These are phyloP conservation scores for Sporothrix inflata DNA, from an alignment of 2,329 filamentous ascomycete species.

Conservation along the genomic window DNA sequence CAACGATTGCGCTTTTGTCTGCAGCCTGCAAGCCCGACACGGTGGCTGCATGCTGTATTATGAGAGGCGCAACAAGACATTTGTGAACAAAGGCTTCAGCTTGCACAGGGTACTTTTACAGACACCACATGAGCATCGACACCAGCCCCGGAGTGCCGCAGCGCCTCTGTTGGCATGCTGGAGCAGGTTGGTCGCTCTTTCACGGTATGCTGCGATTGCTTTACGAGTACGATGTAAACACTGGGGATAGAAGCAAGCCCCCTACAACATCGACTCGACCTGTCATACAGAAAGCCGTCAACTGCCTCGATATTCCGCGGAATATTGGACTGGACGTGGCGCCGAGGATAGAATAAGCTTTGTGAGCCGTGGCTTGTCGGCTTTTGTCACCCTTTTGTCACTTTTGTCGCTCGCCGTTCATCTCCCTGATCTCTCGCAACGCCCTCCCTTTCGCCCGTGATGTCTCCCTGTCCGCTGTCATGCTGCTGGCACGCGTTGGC, in stretches of 20 bases:
- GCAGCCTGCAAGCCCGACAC: not conserved
- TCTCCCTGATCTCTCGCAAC: constrained; percentile 1
- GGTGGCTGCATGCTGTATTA: constrained; percentile 8
- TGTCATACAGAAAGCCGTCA: not conserved
- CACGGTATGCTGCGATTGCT: constrained; percentile 2
- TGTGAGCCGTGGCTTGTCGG: not conserved
- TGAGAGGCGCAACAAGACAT: not conserved
- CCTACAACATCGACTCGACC: not conserved
- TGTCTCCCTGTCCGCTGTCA: constrained; percentile 20
- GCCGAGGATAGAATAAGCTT: not conserved
- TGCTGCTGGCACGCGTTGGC: constrained; percentile 12
- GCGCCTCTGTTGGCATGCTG: constrained; percentile 2
- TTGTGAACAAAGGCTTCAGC: not conserved
- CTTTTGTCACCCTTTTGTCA: not conserved
- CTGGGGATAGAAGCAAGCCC: not conserved
- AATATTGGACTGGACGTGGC: not conserved
- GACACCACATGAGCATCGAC: not conserved
- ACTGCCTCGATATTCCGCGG: not conserved
- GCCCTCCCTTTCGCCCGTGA: not conserved
- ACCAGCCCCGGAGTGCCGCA: not conserved
- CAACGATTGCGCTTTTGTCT: not conserved
- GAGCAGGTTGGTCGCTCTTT: not conserved
- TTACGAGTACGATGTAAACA: not conserved
- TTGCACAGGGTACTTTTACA: not conserved
- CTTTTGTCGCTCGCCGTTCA: not conserved